Base-by-base conservation (phyloP, 352 stramenopile species). In the Globisporangium recalcitrans region DNA sequence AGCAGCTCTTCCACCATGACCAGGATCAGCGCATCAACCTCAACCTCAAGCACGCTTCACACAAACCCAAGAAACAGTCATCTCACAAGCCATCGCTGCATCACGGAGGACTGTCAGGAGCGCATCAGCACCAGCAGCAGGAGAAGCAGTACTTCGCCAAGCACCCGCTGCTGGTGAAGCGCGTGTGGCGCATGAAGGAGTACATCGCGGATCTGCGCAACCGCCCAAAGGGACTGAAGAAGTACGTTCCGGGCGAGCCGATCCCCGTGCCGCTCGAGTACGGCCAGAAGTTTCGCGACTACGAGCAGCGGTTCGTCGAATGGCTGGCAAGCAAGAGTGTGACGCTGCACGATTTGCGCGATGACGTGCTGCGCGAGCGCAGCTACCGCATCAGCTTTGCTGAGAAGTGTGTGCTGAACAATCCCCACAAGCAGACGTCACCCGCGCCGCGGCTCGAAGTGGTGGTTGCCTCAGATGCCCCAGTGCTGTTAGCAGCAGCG, bases 311-410 rank as follows among this genome's bases (percentile, higher is more conserved):
- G 19, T 67, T 73, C 38, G 3, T 58, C 4, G 54, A 42, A 16
- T 75, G 63, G 62, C 29, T 75, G 16, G 2, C 21, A 0, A 52
- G 52, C 9, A 40, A 46, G 5, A 13, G 47, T 19, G 22, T 44
- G 55, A 14, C 52, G n/a, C 26, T 70, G 21, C 4, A 32, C 4
- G 67, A 68, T 0, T 9, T 70, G n/a, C 1, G 16, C 19, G 19
- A n/a, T 1, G 7, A 65, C 1, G 8, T 42, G 26, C 54, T 63
- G 26, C 24, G 40, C 14, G 67, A 73, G 31, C 63, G 67, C n/a
- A 52, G 16, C 1, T n/a, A 55, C 2, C 67, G 67, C 24, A 67
- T 67, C 21, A 47, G 36, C 24, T 72, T 67, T 62, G 62, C 62
- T 4, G 58, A 64, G 14, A 42, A 52, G 21, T 58, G 63, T 22